Percentiles rank a stretch among this genome's conserved stretches.
phyloP scores from a whole-genome alignment of 2,329 filamentous ascomycete genomes.

The Aspergillus bombycis region DNA sequence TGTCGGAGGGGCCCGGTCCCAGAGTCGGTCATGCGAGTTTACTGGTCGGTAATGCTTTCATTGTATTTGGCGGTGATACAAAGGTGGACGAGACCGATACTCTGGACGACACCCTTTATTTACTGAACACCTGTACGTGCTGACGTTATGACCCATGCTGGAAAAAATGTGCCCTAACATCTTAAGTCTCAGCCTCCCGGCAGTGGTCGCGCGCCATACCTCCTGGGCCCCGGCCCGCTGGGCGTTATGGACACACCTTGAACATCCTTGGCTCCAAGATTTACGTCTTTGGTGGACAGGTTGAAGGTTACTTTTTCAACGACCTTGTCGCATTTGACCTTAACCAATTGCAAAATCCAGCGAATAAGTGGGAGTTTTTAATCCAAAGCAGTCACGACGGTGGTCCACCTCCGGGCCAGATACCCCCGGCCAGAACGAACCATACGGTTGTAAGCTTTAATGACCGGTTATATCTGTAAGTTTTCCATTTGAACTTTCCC shows the following conservation, averaged over 20 bases:
- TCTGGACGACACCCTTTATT: slow-evolving; percentile 91
- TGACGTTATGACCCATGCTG: neutral
- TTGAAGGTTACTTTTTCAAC: slow-evolving; percentile 98
- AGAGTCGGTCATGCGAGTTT: slow-evolving; percentile 93
- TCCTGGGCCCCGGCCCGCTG: slow-evolving; percentile 79
- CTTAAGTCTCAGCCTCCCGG: slow-evolving; percentile 71
- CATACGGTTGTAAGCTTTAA: slow-evolving; percentile 90
- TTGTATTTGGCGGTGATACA: slow-evolving; percentile 97
- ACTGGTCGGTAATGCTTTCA: slow-evolving; percentile 96
- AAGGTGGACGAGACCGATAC: slow-evolving; percentile 93
- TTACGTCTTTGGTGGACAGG: slow-evolving; percentile 95
- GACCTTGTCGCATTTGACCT: slow-evolving; percentile 93
- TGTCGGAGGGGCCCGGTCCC: slow-evolving; percentile 90
- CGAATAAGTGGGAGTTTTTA: slow-evolving; percentile 94
- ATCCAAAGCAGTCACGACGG: slow-evolving; percentile 69
- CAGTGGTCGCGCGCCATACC: slow-evolving; percentile 97
- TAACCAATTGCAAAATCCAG: slow-evolving; percentile 87
- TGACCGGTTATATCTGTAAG: slow-evolving; percentile 90
- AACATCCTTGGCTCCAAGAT: slow-evolving; percentile 98
- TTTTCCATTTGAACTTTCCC: slow-evolving; percentile 24
- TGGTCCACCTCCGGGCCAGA: slow-evolving; percentile 62
- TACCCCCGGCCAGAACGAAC: slow-evolving; percentile 90
- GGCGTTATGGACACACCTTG: slow-evolving; percentile 92
- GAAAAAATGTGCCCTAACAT: slow-evolving; percentile 18
- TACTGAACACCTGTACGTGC: slow-evolving; percentile 91